Conservation (phyloP, 345 rosid species). For the Boechera divaricarpa region DNA sequence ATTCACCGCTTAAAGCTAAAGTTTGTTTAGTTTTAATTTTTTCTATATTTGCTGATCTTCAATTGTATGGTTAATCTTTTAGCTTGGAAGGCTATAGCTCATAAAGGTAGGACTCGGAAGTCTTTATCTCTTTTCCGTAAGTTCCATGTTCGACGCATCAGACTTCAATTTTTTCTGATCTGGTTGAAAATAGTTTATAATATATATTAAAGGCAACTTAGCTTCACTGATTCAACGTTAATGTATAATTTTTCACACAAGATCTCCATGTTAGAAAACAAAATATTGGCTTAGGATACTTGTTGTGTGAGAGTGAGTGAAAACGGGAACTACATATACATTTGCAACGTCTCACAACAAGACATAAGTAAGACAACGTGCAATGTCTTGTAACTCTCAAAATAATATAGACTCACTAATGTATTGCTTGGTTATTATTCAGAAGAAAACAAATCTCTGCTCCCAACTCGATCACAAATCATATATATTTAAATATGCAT, state of each 20-base stretch:
- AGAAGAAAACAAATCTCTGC: slow-evolving; percentile 33
- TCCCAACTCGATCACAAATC: slow-evolving; percentile 36
- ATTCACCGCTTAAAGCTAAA: not conserved
- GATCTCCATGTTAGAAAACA: not conserved
- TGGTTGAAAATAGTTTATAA: not conserved
- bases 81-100: not conserved
- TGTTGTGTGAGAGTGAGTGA: slow-evolving; percentile 39
- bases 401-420: slow-evolving; percentile 27
- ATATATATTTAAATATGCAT: slow-evolving; percentile 24
- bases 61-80: not conserved
- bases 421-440: slow-evolving; percentile 29
- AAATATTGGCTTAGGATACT: slow-evolving; percentile 41
- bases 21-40: not conserved
- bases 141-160: not conserved
- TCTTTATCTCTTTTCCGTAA: not conserved
- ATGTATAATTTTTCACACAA: not conserved
- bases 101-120: not conserved
- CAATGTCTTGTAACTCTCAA: slow-evolving; percentile 49
- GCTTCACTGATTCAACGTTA: slow-evolving; percentile 21
- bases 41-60: not conserved
- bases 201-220: not conserved
- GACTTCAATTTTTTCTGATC: not conserved
- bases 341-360: slow-evolving; percentile 38
- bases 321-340: slow-evolving; percentile 16
- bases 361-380: slow-evolving; percentile 45